phyloP scores from a whole-genome alignment of 2,329 filamentous ascomycete genomes.

The Raffaelea arxii region DNA sequence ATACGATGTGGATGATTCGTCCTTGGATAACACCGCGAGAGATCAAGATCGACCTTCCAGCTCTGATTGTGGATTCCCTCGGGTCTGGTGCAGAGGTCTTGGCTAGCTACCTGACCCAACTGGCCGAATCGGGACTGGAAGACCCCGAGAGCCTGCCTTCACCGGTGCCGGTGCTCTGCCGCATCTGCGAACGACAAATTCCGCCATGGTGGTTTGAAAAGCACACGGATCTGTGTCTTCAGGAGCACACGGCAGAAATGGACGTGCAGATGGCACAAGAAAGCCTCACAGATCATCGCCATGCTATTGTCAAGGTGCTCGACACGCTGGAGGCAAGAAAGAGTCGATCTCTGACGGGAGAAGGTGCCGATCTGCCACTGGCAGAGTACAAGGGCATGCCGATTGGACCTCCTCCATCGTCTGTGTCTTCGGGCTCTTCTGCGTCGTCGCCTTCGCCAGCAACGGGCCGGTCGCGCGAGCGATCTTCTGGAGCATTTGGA shows the following conservation, averaged over 20 bases:
- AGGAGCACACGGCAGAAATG: slow-evolving; percentile 95
- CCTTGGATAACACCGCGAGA: slow-evolving; percentile 81
- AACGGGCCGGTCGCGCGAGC: slow-evolving; percentile 62
- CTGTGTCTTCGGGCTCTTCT: slow-evolving; percentile 31
- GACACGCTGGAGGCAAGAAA: slow-evolving; percentile 79
- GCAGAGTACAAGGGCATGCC: slow-evolving; percentile 82
- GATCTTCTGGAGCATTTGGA: slow-evolving; percentile 56
- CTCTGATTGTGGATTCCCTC: slow-evolving; percentile 81
- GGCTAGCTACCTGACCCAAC: slow-evolving; percentile 80
- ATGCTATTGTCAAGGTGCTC: slow-evolving; percentile 88
- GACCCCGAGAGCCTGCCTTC: slow-evolving; percentile 69
- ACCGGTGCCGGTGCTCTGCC: slow-evolving; percentile 78
- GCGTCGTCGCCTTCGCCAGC: slow-evolving; percentile 59
- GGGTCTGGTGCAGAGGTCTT: slow-evolving; percentile 92
- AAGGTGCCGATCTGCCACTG: slow-evolving; percentile 38
- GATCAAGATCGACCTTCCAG: slow-evolving; percentile 90
- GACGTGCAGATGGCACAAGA: slow-evolving; percentile 96
- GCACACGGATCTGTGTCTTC: slow-evolving; percentile 89
- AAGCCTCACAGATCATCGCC: slow-evolving; percentile 80
- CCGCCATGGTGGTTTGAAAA: slow-evolving; percentile 99
- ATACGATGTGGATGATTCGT: slow-evolving; percentile 99
- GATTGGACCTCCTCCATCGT: slow-evolving; percentile 67
- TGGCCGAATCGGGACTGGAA: slow-evolving; percentile 74
- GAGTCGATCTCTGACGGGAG: slow-evolving; percentile 51
- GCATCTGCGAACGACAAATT: slow-evolving; percentile 95